phyloP scores from a whole-genome alignment of 2,329 filamentous ascomycete species.

The Diaporthe capsici region DNA sequence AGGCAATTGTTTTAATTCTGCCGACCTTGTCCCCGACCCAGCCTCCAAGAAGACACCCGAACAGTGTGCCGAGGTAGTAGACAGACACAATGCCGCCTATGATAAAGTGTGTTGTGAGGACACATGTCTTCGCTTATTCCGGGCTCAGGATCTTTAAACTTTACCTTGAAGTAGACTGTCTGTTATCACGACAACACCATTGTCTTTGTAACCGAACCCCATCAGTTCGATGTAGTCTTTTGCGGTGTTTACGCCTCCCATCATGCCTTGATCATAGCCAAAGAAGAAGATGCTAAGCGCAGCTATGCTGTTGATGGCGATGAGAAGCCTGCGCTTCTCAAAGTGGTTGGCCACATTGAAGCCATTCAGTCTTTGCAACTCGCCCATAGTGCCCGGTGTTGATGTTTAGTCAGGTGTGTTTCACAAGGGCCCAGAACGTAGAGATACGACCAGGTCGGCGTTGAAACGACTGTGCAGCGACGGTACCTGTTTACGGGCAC shows the following conservation, averaged over 20 bases:
- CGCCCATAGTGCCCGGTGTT: constrained; percentile 17
- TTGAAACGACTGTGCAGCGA: not conserved
- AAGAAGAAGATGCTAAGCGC: constrained; percentile 79
- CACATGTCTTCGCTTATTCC: not conserved
- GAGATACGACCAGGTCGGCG: no score
- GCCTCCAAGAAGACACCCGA: constrained; percentile 74
- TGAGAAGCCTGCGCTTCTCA: constrained; percentile 69
- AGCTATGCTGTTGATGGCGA: constrained; percentile 74
- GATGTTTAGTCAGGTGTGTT: not conserved
- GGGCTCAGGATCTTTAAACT: not conserved
- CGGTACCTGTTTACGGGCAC: not conserved
- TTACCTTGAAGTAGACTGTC: constrained; percentile 67
- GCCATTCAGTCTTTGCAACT: constrained; percentile 37
- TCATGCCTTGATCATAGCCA: constrained; percentile 70
- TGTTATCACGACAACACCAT: constrained; percentile 66
- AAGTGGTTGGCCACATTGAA: constrained; percentile 63
- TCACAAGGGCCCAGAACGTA: not conserved
- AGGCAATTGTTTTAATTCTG: constrained; percentile 73
- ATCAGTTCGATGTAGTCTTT: constrained; percentile 75
- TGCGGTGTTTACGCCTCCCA: constrained; percentile 77
- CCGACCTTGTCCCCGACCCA: constrained; percentile 75
- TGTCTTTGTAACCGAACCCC: constrained; percentile 72
- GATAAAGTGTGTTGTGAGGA: not conserved
- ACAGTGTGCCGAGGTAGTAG: constrained; percentile 71
- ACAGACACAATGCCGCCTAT: constrained; percentile 70